Evolutionary conservation across 2,329 filamentous ascomycete species (phyloP).

Genomic region (Geoglossum cookeanum): DNA sequence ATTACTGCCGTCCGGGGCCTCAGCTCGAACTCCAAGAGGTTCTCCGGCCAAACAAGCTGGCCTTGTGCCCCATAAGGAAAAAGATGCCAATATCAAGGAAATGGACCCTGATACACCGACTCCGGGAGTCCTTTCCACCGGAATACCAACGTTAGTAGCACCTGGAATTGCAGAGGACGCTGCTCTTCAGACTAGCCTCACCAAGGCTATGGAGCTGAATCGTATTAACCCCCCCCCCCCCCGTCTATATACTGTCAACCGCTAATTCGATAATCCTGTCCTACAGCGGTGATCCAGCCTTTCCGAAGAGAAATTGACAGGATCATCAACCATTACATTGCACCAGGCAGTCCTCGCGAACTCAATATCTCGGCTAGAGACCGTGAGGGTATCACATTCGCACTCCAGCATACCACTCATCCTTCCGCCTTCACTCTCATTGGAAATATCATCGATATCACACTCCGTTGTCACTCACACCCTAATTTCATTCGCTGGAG

Average conservation of each 20-base stretch:
- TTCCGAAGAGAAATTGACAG: slow-evolving; percentile 23
- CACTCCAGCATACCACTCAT: slow-evolving; percentile 25
- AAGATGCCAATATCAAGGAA: too few species aligned
- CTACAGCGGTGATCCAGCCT: slow-evolving; percentile 21
- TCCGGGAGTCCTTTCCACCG: too few species aligned
- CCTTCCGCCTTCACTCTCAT: slow-evolving; percentile 25
- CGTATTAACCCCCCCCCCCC: too few species aligned
- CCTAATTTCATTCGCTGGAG: slow-evolving; percentile 23
- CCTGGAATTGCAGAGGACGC: too few species aligned
- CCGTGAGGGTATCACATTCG: slow-evolving; percentile 22
- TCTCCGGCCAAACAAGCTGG: too few species aligned
- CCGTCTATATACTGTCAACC: slow-evolving; percentile 35
- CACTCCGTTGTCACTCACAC: slow-evolving; percentile 21
- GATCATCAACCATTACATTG: slow-evolving; percentile 23
- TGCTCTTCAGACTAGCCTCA: too few species aligned
- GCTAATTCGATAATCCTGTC: neutral
- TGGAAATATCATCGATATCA: slow-evolving; percentile 20
- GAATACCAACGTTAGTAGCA: too few species aligned
- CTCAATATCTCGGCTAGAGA: slow-evolving; percentile 23
- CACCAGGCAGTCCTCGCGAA: slow-evolving; percentile 17
- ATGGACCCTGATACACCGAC: too few species aligned
- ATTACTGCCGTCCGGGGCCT: neutral
- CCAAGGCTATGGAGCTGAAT: too few species aligned
- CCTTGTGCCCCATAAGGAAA: too few species aligned
- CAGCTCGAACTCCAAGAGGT: neutral